A percentile compares a stretch with the other conserved stretches of the same genome.
Evolutionary conservation across 1,284 basidiomycete genomes (phyloP).

Genomic region (Fomes fomentarius): DNA sequence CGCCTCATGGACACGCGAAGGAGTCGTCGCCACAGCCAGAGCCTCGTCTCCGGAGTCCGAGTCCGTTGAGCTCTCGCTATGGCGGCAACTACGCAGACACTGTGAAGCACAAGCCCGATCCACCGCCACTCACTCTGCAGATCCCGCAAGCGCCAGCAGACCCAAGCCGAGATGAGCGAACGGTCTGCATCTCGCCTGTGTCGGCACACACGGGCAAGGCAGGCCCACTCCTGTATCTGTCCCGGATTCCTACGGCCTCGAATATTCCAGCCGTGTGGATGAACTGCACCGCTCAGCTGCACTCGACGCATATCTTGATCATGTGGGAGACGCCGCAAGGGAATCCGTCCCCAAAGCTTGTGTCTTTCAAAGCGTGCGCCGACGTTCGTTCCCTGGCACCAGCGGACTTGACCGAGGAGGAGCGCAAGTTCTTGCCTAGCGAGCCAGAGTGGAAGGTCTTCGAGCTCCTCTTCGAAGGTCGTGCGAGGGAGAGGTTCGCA

Average conservation of each 20-base stretch:
- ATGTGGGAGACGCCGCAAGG: constrained; percentile 48
- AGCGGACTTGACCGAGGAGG: constrained; percentile 45
- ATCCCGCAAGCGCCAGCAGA: constrained; percentile 12
- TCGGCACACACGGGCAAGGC: constrained; percentile 41
- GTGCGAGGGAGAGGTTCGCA: constrained; percentile 60
- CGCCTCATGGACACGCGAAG: constrained; percentile 30
- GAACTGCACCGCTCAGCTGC: constrained; percentile 52
- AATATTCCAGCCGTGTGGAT: constrained; percentile 52
- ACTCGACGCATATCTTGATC: constrained; percentile 49
- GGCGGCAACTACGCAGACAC: neutral
- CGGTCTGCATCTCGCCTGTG: constrained; percentile 36
- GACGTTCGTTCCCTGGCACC: constrained; percentile 62
- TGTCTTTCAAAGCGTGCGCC: constrained; percentile 54
- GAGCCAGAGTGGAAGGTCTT: constrained; percentile 49
- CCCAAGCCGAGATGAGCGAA: constrained; percentile 2
- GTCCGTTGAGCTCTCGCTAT: neutral
- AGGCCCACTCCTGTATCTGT: constrained; percentile 56
- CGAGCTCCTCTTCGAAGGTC: constrained; percentile 61
- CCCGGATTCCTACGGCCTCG: constrained; percentile 26
- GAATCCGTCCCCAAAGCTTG: constrained; percentile 46
- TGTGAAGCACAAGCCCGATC: neutral
- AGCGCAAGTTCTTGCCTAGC: constrained; percentile 43
- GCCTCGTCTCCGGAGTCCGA: neutral
- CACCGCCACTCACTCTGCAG: constrained; percentile 13
- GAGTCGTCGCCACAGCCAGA: neutral